Conservation (phyloP, 2,329 filamentous ascomycete genomes). For the Trichoderma atroviride region DNA sequence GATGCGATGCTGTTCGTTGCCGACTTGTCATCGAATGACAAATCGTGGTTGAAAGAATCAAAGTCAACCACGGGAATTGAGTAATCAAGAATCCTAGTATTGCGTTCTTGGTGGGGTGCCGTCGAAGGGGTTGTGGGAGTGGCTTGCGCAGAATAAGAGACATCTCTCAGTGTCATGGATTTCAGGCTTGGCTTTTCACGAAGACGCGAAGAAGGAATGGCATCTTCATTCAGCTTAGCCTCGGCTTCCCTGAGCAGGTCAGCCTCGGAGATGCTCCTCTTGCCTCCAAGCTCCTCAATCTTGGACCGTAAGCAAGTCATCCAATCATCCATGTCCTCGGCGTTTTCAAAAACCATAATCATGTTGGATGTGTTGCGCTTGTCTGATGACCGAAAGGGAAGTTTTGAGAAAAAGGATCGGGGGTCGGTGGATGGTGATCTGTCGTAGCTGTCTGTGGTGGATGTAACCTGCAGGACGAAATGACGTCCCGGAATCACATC, state of each 20-base stretch:
- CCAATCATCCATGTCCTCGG: conserved; percentile 77
- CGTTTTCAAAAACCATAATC: conserved; percentile 71
- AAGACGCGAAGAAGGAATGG: conserved; percentile 38
- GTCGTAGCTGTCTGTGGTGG: conserved; percentile 64
- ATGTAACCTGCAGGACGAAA: conserved; percentile 77
- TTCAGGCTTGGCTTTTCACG: conserved; percentile 49
- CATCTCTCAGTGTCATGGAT: conserved; percentile 52
- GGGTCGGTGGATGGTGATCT: conserved; percentile 53
- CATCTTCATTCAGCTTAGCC: conserved; percentile 40
- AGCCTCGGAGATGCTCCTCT: conserved; percentile 63
- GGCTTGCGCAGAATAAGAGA: conserved; percentile 48
- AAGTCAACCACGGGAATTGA: conserved; percentile 29
- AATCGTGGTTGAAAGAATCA: conserved; percentile 41
- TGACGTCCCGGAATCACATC: conserved; percentile 79
- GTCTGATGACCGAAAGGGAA: conserved; percentile 59
- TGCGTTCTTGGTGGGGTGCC: conserved; percentile 26
- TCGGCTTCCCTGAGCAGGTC: conserved; percentile 45
- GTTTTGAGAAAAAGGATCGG: conserved; percentile 65
- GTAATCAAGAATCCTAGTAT: conserved; percentile 27
- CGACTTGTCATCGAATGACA: conserved; percentile 57
- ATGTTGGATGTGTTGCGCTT: conserved; percentile 64
- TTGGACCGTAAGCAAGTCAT: conserved; percentile 67
- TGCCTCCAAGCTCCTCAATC: conserved; percentile 71
- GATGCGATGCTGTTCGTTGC: conserved; percentile 59
- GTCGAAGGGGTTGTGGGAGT: conserved; percentile 27